Conservation (phyloP, 345 rosid genomes). For the Boechera retrofracta region DNA sequence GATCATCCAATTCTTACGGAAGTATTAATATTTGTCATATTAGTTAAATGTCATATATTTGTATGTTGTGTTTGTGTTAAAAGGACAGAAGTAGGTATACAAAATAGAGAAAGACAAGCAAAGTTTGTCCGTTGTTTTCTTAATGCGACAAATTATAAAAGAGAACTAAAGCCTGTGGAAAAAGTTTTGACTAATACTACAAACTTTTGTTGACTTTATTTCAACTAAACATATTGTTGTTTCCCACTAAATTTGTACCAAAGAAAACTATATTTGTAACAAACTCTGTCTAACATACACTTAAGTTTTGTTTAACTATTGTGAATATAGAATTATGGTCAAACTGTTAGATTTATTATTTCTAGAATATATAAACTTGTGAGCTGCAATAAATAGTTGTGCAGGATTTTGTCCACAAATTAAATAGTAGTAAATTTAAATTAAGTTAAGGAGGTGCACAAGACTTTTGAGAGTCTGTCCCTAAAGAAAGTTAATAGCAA, state of each 20-base stretch:
- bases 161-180: background rate
- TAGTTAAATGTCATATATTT: background rate
- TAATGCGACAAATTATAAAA: slow-evolving; percentile 38
- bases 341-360: slow-evolving; percentile 12
- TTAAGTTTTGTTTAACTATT: background rate
- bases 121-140: slow-evolving; percentile 31
- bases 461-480: slow-evolving; percentile 31
- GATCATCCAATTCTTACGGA: background rate
- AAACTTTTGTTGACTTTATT: slow-evolving; percentile 36
- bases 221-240: slow-evolving; percentile 37
- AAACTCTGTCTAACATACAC: slow-evolving; percentile 7
- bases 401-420: slow-evolving; percentile 36
- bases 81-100: slow-evolving; percentile 8
- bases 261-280: background rate
- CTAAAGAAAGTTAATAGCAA: slow-evolving; percentile 53
- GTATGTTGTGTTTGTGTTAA: background rate
- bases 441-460: slow-evolving; percentile 24
- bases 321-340: slow-evolving; percentile 28
- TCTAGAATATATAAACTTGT: slow-evolving; percentile 20
- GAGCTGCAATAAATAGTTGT: slow-evolving; percentile 42
- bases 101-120: slow-evolving; percentile 22
- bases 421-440: background rate
- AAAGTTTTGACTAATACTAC: slow-evolving; percentile 40
- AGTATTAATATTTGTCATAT: background rate
- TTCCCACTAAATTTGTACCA: slow-evolving; percentile 24